Evolutionary conservation across 1,284 basidiomycete species (phyloP).

Genomic region (Entoloma clypeatum): DNA sequence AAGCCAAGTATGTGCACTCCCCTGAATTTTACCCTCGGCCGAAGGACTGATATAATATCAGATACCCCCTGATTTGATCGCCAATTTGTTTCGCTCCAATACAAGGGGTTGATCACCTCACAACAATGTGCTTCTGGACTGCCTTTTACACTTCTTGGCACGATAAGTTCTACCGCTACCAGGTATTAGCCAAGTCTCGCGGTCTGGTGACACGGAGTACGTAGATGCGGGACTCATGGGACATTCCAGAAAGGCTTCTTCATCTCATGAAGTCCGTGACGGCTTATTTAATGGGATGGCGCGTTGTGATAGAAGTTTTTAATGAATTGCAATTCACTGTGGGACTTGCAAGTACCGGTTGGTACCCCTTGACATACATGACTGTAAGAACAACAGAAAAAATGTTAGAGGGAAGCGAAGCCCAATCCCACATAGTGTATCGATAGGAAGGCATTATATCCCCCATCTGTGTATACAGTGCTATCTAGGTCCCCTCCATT

Average conservation of each 20-base stretch:
- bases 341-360: background rate
- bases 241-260: conserved; percentile 39
- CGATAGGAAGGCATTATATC: conserved; percentile 64
- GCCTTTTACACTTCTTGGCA: conserved; percentile 37
- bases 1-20: conserved; percentile 42
- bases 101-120: conserved; percentile 68
- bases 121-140: conserved; percentile 60
- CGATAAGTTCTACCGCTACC: conserved; percentile 29
- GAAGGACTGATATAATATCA: conserved; percentile 72
- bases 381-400: conserved; percentile 10
- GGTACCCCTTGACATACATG: conserved; percentile 1
- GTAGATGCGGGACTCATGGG: conserved; percentile 44
- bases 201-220: conserved; percentile 48
- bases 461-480: conserved; percentile 39
- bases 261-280: conserved; percentile 4
- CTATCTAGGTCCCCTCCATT: conserved; percentile 78
- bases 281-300: too few relatives aligned
- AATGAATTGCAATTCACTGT: too few relatives aligned
- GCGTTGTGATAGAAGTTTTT: conserved; percentile 4
- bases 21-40: background rate
- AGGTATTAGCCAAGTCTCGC: conserved; percentile 41
- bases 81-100: conserved; percentile 64
- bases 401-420: conserved; percentile 72
- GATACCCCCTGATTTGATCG: conserved; percentile 72
- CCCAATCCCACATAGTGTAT: conserved; percentile 33